A percentile compares a stretch with the other conserved stretches of the same genome.
Conservation (phyloP, 2,329 filamentous ascomycete species). For the Fusarium sarcochroum region DNA sequence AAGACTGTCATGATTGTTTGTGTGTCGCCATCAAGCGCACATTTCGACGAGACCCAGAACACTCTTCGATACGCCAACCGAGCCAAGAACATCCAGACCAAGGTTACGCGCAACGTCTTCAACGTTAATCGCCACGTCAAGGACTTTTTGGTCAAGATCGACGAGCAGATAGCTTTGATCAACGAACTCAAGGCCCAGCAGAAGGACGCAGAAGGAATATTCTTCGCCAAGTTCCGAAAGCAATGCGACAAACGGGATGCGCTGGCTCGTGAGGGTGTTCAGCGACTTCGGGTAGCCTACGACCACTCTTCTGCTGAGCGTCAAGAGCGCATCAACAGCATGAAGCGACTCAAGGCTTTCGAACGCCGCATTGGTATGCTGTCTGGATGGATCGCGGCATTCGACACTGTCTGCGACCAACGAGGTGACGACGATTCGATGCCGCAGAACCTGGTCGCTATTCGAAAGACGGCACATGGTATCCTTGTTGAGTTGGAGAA, state of each 20-base stretch:
- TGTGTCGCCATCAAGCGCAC: conserved; percentile 93
- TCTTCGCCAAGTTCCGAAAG: conserved; percentile 91
- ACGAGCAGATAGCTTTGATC: conserved; percentile 97
- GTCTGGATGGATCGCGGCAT: conserved; percentile 93
- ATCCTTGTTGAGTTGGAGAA: conserved; percentile 91
- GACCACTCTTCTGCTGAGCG: conserved; percentile 84
- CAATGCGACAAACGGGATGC: conserved; percentile 87
- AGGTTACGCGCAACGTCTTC: conserved; percentile 98
- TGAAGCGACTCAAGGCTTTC: conserved; percentile 86
- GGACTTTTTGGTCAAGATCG: conserved; percentile 98
- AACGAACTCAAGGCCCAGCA: conserved; percentile 95
- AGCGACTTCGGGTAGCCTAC: conserved; percentile 85
- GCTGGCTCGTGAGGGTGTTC: conserved; percentile 81
- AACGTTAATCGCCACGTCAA: conserved; percentile 99
- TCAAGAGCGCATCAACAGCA: conserved; percentile 81
- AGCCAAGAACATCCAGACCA: conserved; percentile 99
- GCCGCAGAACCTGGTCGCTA: conserved; percentile 77
- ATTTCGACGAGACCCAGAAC: conserved; percentile 99
- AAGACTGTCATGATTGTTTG: conserved; percentile 99
- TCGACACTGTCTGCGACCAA: conserved; percentile 83
- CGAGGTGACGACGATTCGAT: conserved; percentile 67
- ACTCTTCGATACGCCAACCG: conserved; percentile 97
- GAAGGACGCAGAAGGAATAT: conserved; percentile 85
- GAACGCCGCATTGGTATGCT: conserved; percentile 88
- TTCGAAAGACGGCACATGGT: conserved; percentile 90